Base-by-base conservation (phyloP, 495 filamentous ascomycete genomes). In the Lepidopterella palustris region DNA sequence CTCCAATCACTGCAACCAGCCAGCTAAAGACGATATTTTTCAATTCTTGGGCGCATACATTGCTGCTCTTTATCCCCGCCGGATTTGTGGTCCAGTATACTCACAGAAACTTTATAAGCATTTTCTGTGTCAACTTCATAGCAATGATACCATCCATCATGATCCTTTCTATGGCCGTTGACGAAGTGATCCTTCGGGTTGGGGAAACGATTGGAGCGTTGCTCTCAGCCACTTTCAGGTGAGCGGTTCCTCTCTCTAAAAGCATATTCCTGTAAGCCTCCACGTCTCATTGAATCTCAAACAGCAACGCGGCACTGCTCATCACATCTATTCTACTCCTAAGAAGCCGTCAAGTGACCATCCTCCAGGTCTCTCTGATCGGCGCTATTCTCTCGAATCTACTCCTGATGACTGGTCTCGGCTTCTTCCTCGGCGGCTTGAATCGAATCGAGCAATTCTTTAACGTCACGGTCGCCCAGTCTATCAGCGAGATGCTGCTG, bases 71-170 rank as follows among this genome's bases (percentile, higher is more conserved):
- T 5, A 45, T 63, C 9, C 53, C 57, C 10, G 54, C 54, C 32
- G 65, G 65, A 1, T 67, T 67, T 39, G 61, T 48, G 0, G 61
- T 67, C 9, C 29, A 64, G 15, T 65, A 67, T 40, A 53, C 62
- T 5, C 24, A 59, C 59, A 20, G 47, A 15, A 54, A 29, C 50
- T 35, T 57, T 2, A 42, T 47, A n/a, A 35, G 39, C 15, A 55
- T 40, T 5, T 65, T 64, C 31, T 31, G 23, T 5, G 47, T 64
- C 45, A 62, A 65, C 24, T 65, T 67, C 39, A 27, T 67, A 11
- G 62, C 62, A 4, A 58, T 64, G n/a, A n/a, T 58, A 27, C 62
- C 62, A 2, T 18, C 26, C 4, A 35, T 39, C 6, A 11, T 25
- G 11, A 11, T 32, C 0, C 18, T 61, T 0, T 20, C 10, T 1